Evolutionary conservation across 2,329 filamentous ascomycete species (phyloP).

Genomic region (Fusarium haematococcum): DNA sequence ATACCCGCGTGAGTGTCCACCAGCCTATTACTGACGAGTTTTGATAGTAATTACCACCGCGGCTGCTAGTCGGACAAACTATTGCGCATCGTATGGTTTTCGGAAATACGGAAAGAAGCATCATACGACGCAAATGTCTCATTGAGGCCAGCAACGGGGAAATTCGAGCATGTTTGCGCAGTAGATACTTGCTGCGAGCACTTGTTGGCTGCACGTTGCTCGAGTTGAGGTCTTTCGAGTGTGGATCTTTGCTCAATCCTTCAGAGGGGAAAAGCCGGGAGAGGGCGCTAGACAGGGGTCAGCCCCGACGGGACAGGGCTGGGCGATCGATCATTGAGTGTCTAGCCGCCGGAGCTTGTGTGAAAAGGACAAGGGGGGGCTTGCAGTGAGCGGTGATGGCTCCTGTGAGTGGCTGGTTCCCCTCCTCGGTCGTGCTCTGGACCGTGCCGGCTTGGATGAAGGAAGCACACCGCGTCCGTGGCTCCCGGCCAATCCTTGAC

Average conservation of each 20-base stretch:
- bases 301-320: neutral
- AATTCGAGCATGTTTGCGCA: neutral
- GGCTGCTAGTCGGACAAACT: too few relatives aligned
- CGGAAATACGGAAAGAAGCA: slow-evolving; percentile 3
- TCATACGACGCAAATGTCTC: slow-evolving; percentile 1
- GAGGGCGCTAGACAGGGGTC: slow-evolving; percentile 7
- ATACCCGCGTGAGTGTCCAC: too few relatives aligned
- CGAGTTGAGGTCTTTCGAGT: neutral
- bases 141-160: neutral
- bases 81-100: neutral
- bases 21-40: too few relatives aligned
- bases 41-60: too few relatives aligned
- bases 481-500: slow-evolving; percentile 13
- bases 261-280: neutral
- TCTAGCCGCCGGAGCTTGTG: slow-evolving; percentile 35
- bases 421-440: slow-evolving; percentile 13
- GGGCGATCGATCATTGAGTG: slow-evolving; percentile 18
- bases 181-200: neutral
- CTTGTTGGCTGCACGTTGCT: neutral
- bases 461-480: slow-evolving; percentile 17
- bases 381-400: slow-evolving; percentile 22
- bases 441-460: slow-evolving; percentile 1
- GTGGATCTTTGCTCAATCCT: neutral
- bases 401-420: slow-evolving; percentile 27
- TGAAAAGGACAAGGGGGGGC: slow-evolving; percentile 21